Base-by-base conservation (phyloP, 257 asterid species). In the Perilla frutescens region DNA sequence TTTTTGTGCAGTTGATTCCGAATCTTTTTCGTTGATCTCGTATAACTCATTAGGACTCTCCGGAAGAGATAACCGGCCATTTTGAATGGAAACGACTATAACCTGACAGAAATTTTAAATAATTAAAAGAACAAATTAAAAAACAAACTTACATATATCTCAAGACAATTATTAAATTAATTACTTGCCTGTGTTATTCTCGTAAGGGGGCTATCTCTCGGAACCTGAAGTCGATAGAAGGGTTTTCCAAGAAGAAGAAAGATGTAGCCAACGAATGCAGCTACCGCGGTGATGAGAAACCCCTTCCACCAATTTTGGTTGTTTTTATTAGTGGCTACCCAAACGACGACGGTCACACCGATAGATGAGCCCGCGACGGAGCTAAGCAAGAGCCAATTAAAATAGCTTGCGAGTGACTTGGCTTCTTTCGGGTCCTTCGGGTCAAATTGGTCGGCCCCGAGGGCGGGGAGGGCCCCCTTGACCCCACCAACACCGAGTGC, bases 391-490 rank as follows among this genome's bases (percentile, higher is more conserved):
- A 94, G 82, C 84, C 89, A 91, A 61, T 94, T 94, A 83, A 94
- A 94, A 81, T 91, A 94, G 80, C 88, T 90, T 0, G 90, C 92
- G 0, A 91, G 83, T 3, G 87, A 90, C 71, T 90, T 90, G 15
- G 91, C 87, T 55, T 83, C 89, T 32, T 84, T 87, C 0, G 96
- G 87, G 68, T 86, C 80, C 51, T 84, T 91, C 3, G 84, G 68
- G 45, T 88, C 86, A 36, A 90, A 94, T 29, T 94, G 97, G 74
- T 94, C 99, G 0, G 97, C 99, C 9, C 99, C 99, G 0, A 94
- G 84, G 0, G 99, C 84, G 0, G 99, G 93, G 10, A 94, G 87
- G 2, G 96, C 83, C 2, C 97, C 96, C 62, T 80, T 84, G 2
- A 86, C 84, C 48, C 96, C 97, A 10, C 97, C 97, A 5, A 69